Evolutionary conservation across 306 rosid species (phyloP).

Genomic region (Glycyrrhiza uralensis): DNA sequence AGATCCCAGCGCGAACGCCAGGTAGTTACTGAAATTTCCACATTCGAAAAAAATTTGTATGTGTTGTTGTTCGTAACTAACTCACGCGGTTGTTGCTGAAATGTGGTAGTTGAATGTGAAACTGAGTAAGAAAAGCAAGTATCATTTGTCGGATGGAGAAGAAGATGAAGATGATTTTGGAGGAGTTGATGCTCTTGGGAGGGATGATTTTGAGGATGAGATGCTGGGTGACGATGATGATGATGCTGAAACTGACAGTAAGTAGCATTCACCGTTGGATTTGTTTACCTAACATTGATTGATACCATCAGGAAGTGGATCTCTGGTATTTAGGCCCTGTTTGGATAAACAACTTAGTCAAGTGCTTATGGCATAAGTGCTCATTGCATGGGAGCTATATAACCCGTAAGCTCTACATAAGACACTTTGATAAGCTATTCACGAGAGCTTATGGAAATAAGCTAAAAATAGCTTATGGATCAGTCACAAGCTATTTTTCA

Average conservation of each 20-base stretch:
- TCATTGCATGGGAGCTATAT: no score
- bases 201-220: slow-evolving; percentile 84
- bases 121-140: slow-evolving; percentile 66
- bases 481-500: no score
- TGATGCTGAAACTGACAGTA: slow-evolving; percentile 37
- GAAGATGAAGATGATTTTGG: slow-evolving; percentile 72
- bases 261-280: not conserved
- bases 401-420: no score
- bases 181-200: slow-evolving; percentile 53
- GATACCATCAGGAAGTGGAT: no score
- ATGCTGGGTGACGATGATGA: slow-evolving; percentile 46
- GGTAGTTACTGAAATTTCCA: slow-evolving; percentile 38
- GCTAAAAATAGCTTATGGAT: no score
- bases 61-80: not conserved
- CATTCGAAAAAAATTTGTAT: not conserved
- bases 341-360: no score
- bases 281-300: not conserved
- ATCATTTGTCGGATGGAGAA: slow-evolving; percentile 77
- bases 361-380: no score
- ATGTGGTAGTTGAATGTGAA: slow-evolving; percentile 60
- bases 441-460: no score
- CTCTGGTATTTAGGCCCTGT: not conserved
- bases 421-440: no score
- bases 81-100: not conserved
- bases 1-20: slow-evolving; percentile 83